Percentiles rank a stretch among this genome's conserved stretches.
These are phyloP conservation scores for Colletotrichum sp. DNA, from an alignment of 2,329 filamentous ascomycete species.

Conservation along the genomic window DNA sequence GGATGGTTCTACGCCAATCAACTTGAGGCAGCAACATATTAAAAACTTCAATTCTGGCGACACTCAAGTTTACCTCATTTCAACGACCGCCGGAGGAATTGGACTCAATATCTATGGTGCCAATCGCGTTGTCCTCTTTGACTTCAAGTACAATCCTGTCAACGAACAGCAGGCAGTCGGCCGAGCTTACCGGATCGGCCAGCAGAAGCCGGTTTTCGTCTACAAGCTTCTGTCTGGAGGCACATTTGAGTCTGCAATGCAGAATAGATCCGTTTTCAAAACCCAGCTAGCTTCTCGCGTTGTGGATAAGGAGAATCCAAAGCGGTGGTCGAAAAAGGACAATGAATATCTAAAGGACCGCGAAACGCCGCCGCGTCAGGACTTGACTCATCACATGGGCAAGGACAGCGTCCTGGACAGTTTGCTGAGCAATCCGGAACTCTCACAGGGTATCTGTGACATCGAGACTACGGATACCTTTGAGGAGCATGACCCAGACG, in stretches of 20 bases:
- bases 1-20: constrained; percentile 67
- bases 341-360: constrained; percentile 50
- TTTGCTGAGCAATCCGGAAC: constrained; percentile 42
- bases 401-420: constrained; percentile 67
- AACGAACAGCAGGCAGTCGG: constrained; percentile 88
- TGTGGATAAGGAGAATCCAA: constrained; percentile 81
- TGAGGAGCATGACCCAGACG: constrained; percentile 70
- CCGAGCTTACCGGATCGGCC: constrained; percentile 84
- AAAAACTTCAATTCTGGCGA: constrained; percentile 70
- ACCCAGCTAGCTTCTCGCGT: constrained; percentile 79
- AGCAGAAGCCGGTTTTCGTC: constrained; percentile 80
- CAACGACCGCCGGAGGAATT: constrained; percentile 80
- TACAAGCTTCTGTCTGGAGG: constrained; percentile 82
- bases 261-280: constrained; percentile 82
- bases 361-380: constrained; percentile 52
- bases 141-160: constrained; percentile 81
- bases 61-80: constrained; percentile 76
- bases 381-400: constrained; percentile 58
- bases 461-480: constrained; percentile 77
- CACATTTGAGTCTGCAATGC: constrained; percentile 77
- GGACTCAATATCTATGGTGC: constrained; percentile 86
- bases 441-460: constrained; percentile 48
- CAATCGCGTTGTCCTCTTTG: constrained; percentile 86
- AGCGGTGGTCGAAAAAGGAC: constrained; percentile 62
- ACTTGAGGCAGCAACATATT: constrained; percentile 64